Conservation (phyloP, 2,329 filamentous ascomycete genomes). For the Pseudocercospora fuligena region DNA sequence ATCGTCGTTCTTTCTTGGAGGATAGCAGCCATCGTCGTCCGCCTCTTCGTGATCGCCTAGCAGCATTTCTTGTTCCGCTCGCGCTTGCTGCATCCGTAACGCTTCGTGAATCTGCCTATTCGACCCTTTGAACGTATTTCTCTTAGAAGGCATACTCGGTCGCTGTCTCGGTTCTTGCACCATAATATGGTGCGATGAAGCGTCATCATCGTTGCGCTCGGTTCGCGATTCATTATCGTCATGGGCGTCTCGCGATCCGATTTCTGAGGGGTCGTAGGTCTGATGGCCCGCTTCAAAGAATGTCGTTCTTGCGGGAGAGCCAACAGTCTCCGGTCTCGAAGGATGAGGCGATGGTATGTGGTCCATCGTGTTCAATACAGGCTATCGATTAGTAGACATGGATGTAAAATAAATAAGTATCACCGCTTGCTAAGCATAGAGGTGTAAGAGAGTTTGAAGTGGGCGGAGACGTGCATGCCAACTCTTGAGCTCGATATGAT, state of each 20-base stretch:
- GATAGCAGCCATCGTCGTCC: conserved; percentile 53
- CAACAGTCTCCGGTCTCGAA: not conserved
- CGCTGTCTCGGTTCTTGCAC: conserved; percentile 32
- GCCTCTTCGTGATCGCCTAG: conserved; percentile 52
- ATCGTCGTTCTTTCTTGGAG: conserved; percentile 44
- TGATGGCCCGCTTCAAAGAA: conserved; percentile 17
- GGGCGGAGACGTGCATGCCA: not conserved
- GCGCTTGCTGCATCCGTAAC: conserved; percentile 46
- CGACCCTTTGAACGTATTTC: conserved; percentile 36
- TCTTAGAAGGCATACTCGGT: conserved; percentile 34
- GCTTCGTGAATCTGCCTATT: conserved; percentile 46
- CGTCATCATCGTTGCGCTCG: conserved; percentile 20
- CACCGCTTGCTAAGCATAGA: not conserved
- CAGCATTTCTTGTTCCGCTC: conserved; percentile 56
- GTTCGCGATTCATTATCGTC: conserved; percentile 12
- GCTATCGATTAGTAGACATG: not conserved
- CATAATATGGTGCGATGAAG: conserved; percentile 35
- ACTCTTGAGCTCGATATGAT: not conserved
- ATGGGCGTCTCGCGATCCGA: not conserved
- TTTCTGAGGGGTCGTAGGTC: conserved; percentile 10
- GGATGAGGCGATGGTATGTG: conserved; percentile 6
- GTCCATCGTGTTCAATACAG: not conserved
- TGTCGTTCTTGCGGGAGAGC: conserved; percentile 8
- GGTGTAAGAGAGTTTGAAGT: not conserved
- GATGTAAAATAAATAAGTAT: not conserved